Evolutionary conservation across 2,329 filamentous ascomycete species (phyloP), one percentile per base, ranked within the genome.

Genomic region (Chrysoporthe austroafricana): DNA sequence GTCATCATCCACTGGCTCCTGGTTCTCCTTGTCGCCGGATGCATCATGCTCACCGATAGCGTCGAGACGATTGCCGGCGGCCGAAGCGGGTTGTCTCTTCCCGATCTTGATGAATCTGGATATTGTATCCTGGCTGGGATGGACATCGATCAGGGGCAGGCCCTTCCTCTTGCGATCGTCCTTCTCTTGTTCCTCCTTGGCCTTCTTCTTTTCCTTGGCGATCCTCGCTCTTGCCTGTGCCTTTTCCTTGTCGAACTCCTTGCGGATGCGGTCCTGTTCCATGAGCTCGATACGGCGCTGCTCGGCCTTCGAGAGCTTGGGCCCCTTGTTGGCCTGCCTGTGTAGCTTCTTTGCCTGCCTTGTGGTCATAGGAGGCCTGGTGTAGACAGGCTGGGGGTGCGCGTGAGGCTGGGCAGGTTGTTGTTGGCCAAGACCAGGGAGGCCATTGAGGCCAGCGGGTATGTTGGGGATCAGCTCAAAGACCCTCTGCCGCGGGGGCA

Each of bases 41-140:
- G 43, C 58, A 1, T 56, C 42, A 26, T 26, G 46, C 26, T 70
- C 62, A 26, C 42, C 44, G n/a, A 68, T 59, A n/a, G 62, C 7
- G 1, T 42, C 59, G n/a, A 69, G 50, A 4, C 13, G 50, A 58
- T 70, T 50, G 13, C 76, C 76, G 5, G 32, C 34, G 16, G 32
- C 44, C 11, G 57, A 9, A 36, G 54, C 9, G 21, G 34, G 48
- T 1, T 21, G 54, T 72, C 79, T 79, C 64, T 71, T 78, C 1
- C 67, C 66, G 2, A 71, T 71, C 1, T 21, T 76, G 8, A 86
- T 76, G 67, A 89, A 89, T 46, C 81, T 74, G 21, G 85, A 79
- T 70, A 90, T 86, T 0, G 83, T 86, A 54, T 83, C 83, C 73
- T 89, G 87, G 44, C 86, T 88, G 0, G 86, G 83, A 46, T 82